Conservation (phyloP, 345 rosid species). For the Linum trigynum region DNA sequence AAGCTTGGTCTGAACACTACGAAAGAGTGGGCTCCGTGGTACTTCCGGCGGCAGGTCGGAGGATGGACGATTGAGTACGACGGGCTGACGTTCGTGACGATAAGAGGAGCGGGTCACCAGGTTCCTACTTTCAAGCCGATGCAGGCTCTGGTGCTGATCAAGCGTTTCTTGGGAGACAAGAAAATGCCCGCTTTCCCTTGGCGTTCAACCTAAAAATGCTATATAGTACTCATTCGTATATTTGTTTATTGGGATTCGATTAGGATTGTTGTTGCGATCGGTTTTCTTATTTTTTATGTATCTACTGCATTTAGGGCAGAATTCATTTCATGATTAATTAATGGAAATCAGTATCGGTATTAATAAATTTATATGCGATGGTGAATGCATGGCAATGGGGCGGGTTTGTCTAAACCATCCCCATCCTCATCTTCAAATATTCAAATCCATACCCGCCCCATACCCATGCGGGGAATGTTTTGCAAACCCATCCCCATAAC, state of each 20-base stretch:
- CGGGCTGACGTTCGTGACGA: conserved; percentile 11
- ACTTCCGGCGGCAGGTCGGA: conserved; percentile 47
- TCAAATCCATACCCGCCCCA: too few species aligned
- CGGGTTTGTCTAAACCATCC: too few species aligned
- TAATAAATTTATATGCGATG: too few species aligned
- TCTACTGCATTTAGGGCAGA: background rate
- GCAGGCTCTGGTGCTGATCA: conserved; percentile 44
- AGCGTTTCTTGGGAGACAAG: conserved; percentile 45
- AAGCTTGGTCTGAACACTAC: conserved; percentile 55
- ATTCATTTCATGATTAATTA: background rate
- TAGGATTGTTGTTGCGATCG: too few species aligned
- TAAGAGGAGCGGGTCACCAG: conserved; percentile 19
- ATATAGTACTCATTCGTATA: too few species aligned
- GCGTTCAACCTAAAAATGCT: background rate
- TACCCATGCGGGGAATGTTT: too few species aligned
- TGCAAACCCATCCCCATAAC: too few species aligned
- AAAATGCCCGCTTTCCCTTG: conserved; percentile 33
- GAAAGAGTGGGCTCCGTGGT: conserved; percentile 80
- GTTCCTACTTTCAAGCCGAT: conserved; percentile 37
- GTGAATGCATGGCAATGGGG: too few species aligned
- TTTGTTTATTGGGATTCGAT: too few species aligned
- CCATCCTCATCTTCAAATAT: too few species aligned
- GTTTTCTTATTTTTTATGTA: background rate
- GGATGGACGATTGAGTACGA: conserved; percentile 41
- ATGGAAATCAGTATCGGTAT: background rate